Evolutionary conservation across 2,329 filamentous ascomycete species (phyloP).

Genomic region (Coniochaeta sp.): DNA sequence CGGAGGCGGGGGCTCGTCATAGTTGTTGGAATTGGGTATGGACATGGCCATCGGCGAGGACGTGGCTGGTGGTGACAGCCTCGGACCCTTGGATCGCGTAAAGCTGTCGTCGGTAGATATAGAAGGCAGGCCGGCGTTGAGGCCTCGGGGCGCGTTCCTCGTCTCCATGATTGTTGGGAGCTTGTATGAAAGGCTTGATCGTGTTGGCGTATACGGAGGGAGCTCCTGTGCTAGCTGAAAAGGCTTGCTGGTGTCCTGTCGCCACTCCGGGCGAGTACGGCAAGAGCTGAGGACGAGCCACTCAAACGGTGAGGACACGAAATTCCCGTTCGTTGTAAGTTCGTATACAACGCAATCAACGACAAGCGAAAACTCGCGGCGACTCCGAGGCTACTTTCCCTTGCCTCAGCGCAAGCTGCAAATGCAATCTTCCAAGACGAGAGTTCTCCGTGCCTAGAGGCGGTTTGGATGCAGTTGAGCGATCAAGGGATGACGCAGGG

Average conservation of each 20-base stretch:
- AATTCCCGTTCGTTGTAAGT: not conserved
- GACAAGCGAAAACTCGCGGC: not conserved
- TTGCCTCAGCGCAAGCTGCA: not conserved
- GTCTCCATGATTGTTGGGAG: not conserved
- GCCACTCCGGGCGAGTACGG: not conserved
- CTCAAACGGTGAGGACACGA: not conserved
- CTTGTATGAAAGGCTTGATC: not conserved
- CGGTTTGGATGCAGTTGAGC: not conserved
- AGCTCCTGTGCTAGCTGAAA: not conserved
- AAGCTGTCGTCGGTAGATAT: not conserved
- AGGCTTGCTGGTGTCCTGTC: not conserved
- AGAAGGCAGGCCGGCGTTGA: not conserved
- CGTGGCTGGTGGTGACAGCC: not conserved
- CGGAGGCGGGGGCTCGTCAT: slow-evolving; percentile 31
- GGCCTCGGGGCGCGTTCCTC: not conserved
- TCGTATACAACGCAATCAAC: not conserved
- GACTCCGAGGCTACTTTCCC: not conserved
- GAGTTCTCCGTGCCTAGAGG: not conserved
- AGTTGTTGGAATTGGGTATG: slow-evolving; percentile 30
- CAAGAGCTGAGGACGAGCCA: not conserved
- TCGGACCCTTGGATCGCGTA: not conserved
- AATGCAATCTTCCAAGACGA: not conserved
- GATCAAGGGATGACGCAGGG: not conserved
- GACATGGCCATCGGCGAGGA: slow-evolving; percentile 24
- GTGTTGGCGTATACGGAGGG: not conserved